phyloP scores from a whole-genome alignment of 163 green algal species.

The Scenedesmus sp. region DNA sequence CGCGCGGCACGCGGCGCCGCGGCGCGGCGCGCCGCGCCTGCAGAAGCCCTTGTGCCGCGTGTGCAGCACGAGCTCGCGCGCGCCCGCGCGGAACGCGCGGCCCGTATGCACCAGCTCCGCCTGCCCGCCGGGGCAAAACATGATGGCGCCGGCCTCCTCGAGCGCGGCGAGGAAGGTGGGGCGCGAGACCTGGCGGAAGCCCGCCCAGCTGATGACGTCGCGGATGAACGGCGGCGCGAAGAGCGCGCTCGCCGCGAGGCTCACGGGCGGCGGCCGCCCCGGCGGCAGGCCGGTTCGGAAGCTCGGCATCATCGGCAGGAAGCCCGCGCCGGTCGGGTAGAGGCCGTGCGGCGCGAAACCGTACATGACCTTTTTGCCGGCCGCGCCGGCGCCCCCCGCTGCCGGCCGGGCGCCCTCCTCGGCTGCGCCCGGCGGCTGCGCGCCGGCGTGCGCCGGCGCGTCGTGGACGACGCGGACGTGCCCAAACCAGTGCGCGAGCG shows the following conservation, averaged over 20 bases:
- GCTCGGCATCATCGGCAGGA: slow-evolving; percentile 72
- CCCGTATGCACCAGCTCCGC: slow-evolving; percentile 80
- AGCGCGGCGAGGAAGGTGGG: slow-evolving; percentile 77
- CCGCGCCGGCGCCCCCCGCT: not conserved
- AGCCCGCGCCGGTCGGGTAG: slow-evolving; percentile 66
- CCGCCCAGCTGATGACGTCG: slow-evolving; percentile 77
- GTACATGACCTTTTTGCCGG: slow-evolving; percentile 60
- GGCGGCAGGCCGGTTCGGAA: slow-evolving; percentile 67
- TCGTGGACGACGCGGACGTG: slow-evolving; percentile 21
- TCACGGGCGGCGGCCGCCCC: slow-evolving; percentile 62
- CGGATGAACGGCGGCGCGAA: slow-evolving; percentile 73
- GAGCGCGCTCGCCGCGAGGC: slow-evolving; percentile 76
- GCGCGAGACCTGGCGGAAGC: slow-evolving; percentile 71
- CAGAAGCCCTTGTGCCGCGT: slow-evolving; percentile 67
- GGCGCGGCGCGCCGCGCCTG: slow-evolving; percentile 44
- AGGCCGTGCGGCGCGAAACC: slow-evolving; percentile 85
- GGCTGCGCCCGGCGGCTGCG: not conserved
- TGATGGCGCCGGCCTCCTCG: slow-evolving; percentile 67
- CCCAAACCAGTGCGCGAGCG: slow-evolving; percentile 76
- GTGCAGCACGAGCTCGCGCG: slow-evolving; percentile 54
- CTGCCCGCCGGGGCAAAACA: slow-evolving; percentile 89
- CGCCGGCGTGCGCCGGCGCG: not conserved
- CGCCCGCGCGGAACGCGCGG: slow-evolving; percentile 11
- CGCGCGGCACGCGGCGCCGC: no score
- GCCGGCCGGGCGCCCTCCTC: not conserved